Evolutionary conservation across 345 rosid genomes (phyloP).

Genomic region (Eucalyptus tenuipes): DNA sequence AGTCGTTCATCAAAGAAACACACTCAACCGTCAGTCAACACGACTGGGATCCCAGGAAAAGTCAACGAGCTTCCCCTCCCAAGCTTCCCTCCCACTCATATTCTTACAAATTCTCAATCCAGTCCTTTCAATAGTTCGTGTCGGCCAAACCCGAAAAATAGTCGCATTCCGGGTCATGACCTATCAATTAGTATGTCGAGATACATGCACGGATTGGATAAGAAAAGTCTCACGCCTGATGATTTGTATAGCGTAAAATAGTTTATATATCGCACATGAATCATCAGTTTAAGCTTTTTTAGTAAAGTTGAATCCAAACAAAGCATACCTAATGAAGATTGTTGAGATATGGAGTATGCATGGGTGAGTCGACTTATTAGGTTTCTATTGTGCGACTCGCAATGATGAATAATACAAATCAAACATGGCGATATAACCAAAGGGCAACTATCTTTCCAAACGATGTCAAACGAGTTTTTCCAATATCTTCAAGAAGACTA

Average conservation of each 20-base stretch:
- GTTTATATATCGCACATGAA: neutral
- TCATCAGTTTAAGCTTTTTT: neutral
- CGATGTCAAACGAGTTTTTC: neutral
- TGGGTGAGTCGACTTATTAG: neutral
- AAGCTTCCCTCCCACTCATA: neutral
- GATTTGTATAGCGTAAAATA: too few relatives aligned
- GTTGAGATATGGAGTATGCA: neutral
- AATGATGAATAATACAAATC: neutral
- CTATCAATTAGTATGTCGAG: accelerated
- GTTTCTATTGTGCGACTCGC: neutral
- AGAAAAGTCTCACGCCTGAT: accelerated
- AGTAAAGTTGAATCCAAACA: neutral
- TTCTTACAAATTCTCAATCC: neutral
- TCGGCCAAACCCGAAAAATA: neutral
- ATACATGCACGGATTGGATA: neutral
- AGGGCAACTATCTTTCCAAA: neutral
- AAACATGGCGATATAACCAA: neutral
- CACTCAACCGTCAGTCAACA: neutral
- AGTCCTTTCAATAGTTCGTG: neutral
- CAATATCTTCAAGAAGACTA: neutral
- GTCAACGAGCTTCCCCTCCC: neutral
- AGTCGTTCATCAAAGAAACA: neutral
- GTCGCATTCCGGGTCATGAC: neutral
- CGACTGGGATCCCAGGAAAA: neutral
- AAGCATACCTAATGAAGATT: neutral